Conservation (phyloP, 2,329 filamentous ascomycete genomes). For the Paecilomyces fulvus region DNA sequence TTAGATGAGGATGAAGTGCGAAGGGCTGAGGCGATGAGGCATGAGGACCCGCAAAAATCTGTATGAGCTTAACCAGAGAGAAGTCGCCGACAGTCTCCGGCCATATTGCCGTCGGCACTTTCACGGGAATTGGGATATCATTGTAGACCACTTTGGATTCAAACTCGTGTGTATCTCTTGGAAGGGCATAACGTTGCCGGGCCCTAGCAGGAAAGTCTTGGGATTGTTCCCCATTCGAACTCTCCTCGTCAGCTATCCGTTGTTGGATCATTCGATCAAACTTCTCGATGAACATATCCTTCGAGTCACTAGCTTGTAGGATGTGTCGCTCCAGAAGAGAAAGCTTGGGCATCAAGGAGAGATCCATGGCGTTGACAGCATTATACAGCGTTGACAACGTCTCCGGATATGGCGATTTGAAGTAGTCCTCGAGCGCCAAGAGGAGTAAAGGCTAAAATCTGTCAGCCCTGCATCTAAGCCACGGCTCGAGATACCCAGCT, state of each 20-base stretch:
- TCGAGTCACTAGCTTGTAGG: constrained; percentile 81
- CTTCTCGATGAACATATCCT: constrained; percentile 95
- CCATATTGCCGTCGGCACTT: constrained; percentile 86
- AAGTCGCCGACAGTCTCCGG: constrained; percentile 97
- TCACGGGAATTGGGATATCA: constrained; percentile 91
- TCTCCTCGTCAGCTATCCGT: constrained; percentile 59
- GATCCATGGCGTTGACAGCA: constrained; percentile 91
- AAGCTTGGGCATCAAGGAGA: constrained; percentile 82
- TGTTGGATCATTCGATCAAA: constrained; percentile 91
- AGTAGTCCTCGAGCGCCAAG: constrained; percentile 91
- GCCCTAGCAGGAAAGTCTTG: constrained; percentile 43
- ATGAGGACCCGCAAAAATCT: constrained; percentile 81
- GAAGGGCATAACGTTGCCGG: constrained; percentile 64
- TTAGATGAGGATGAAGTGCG: constrained; percentile 78
- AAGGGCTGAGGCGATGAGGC: constrained; percentile 78
- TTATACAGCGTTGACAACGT: constrained; percentile 84
- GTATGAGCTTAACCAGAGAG: constrained; percentile 92
- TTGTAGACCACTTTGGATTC: constrained; percentile 95
- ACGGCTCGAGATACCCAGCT: constrained; percentile 12
- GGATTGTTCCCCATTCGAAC: constrained; percentile 20
- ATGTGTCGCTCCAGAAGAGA: constrained; percentile 78
- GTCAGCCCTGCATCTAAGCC: constrained; percentile 8
- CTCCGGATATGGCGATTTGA: constrained; percentile 79
- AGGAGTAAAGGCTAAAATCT: constrained; percentile 66
- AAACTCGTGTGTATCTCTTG: constrained; percentile 94